Conservation (phyloP, 768 basidiomycete genomes). For the Collybia sordida region DNA sequence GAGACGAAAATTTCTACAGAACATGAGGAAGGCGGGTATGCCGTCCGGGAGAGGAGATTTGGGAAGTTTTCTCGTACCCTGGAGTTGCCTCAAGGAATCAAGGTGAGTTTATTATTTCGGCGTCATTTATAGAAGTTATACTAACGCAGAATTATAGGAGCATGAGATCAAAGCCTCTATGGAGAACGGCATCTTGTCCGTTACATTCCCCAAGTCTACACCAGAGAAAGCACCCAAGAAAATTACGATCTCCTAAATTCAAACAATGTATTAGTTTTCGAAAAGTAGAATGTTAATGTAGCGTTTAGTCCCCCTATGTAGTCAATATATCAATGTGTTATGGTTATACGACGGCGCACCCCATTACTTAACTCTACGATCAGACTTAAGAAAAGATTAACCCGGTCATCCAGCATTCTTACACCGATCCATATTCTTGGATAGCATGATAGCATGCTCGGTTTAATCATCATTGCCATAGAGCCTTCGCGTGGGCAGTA, state of each 20-base stretch:
- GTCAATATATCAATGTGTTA: too few species aligned
- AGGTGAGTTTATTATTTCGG: conserved; percentile 28
- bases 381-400: too few species aligned
- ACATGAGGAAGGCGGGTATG: conserved; percentile 34
- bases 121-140: background rate
- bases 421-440: too few species aligned
- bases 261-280: too few species aligned
- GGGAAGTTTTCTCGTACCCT: conserved; percentile 51
- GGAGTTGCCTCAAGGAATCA: conserved; percentile 46
- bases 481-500: too few species aligned
- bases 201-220: conserved; percentile 4
- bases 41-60: conserved; percentile 43
- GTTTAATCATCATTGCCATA: too few species aligned
- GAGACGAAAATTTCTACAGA: conserved; percentile 31
- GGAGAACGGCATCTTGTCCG: conserved; percentile 45
- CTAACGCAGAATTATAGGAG: conserved; percentile 20
- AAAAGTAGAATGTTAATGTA: too few species aligned
- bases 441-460: too few species aligned
- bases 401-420: too few species aligned
- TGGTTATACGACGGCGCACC: too few species aligned
- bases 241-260: background rate
- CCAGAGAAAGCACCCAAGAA: conserved; percentile 1
- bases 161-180: conserved; percentile 45
- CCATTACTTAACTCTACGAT: too few species aligned
- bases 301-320: too few species aligned